phyloP scores from a whole-genome alignment of 169 alveolate genomes.

The Perkinsus chesapeaki region DNA sequence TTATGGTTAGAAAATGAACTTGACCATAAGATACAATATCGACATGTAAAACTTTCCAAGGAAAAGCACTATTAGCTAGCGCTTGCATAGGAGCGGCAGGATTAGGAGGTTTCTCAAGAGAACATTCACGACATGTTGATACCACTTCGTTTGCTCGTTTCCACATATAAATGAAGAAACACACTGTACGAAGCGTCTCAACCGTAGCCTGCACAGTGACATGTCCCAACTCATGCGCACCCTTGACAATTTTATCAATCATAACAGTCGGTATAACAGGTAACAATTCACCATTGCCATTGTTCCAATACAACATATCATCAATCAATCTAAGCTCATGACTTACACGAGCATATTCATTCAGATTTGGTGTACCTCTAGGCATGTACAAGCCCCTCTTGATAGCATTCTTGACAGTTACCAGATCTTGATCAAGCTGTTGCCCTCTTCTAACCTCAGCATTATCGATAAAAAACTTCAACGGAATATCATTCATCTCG shows the following conservation, averaged over 20 bases:
- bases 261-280: not conserved
- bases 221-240: not conserved
- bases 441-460: not conserved
- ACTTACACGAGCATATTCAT: not conserved
- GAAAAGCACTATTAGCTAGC: not conserved
- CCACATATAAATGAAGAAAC: not conserved
- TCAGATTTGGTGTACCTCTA: not conserved
- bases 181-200: not conserved
- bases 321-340: not conserved
- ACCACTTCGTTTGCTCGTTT: not conserved
- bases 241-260: not conserved
- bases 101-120: not conserved
- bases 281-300: not conserved
- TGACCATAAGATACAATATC: not conserved
- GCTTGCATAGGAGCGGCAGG: not conserved
- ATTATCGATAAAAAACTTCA: not conserved
- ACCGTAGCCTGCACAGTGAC: not conserved
- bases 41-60: not conserved
- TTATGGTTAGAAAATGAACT: not conserved
- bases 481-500: not conserved
- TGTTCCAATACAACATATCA: not conserved
- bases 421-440: not conserved
- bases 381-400: not conserved
- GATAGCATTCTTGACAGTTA: not conserved
- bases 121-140: not conserved